Conservation (phyloP, 179 eudicot genomes). For the Vitellaria paradoxa region DNA sequence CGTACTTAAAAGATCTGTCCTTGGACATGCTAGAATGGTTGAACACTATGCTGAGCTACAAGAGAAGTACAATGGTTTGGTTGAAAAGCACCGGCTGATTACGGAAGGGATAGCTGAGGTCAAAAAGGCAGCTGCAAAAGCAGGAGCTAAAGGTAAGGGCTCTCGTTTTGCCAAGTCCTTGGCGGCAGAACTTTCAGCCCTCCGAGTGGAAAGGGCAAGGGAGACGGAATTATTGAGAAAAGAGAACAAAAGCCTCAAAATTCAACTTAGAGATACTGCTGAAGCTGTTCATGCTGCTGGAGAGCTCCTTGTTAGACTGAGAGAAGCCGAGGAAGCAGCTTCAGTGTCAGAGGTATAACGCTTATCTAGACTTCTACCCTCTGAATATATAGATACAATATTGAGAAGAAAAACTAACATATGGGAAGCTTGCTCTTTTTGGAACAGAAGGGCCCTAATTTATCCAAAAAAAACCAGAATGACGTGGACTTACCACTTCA, state of each 20-base stretch:
- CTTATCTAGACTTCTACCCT: not conserved
- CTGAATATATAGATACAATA: no score
- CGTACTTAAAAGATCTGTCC: conserved; percentile 69
- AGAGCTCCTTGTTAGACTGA: conserved; percentile 80
- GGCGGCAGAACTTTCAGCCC: conserved; percentile 73
- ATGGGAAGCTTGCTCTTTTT: no score
- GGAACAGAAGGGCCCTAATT: no score
- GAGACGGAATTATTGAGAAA: conserved; percentile 72
- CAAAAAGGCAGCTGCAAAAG: conserved; percentile 78
- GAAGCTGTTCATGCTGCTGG: conserved; percentile 99
- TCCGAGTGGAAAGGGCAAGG: conserved; percentile 75
- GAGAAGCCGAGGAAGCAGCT: conserved; percentile 92
- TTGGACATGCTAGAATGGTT: conserved; percentile 75
- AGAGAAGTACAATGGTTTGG: conserved; percentile 71
- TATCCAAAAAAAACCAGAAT: no score
- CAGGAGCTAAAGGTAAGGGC: conserved; percentile 80
- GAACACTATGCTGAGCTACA: conserved; percentile 90
- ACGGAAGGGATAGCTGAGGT: conserved; percentile 81
- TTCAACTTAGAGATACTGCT: conserved; percentile 92
- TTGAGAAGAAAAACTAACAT: no score
- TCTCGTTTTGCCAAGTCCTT: conserved; percentile 76
- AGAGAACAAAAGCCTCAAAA: conserved; percentile 68
- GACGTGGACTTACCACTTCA: no score
- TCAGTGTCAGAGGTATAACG: conserved; percentile 68
- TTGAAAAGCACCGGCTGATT: conserved; percentile 59